These are phyloP conservation scores for Polysphondylium violaceum DNA, from an alignment of 78 protist species.

Conservation along the genomic window DNA sequence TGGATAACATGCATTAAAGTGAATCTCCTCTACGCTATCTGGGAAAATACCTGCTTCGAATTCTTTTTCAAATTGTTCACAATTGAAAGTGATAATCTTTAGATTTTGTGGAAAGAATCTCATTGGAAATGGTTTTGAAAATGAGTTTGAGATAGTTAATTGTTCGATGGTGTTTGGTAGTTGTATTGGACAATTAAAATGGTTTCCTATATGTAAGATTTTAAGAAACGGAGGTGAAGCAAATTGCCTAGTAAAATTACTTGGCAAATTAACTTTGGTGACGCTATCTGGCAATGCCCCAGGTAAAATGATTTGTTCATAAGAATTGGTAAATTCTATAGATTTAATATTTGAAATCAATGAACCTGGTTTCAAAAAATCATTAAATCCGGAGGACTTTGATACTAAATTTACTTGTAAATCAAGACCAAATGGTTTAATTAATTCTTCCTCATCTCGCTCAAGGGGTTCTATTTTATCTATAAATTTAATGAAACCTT, in stretches of 20 bases:
- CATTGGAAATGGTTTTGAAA: no score
- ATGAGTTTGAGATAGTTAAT: not conserved
- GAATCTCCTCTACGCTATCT: not conserved
- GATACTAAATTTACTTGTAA: not conserved
- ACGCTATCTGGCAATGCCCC: not conserved
- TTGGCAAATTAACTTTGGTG: not conserved
- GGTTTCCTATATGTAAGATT: not conserved
- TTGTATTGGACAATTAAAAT: no score
- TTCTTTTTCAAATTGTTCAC: no score
- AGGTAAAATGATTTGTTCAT: not conserved
- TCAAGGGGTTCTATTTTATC: not conserved
- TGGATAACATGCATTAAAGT: not conserved
- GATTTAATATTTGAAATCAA: not conserved
- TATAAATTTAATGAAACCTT: not conserved
- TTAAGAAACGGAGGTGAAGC: not conserved
- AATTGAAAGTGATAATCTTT: no score
- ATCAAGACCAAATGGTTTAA: not conserved
- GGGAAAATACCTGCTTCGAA: no score
- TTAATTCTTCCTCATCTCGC: not conserved
- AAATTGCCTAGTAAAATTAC: not conserved
- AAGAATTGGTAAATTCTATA: not conserved
- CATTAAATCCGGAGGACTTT: not conserved
- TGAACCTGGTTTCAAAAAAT: not conserved
- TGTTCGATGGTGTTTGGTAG: no score
- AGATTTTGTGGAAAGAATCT: no score